Base-by-base conservation (phyloP, 805 yeast genomes). In the Brettanomyces nanus region DNA sequence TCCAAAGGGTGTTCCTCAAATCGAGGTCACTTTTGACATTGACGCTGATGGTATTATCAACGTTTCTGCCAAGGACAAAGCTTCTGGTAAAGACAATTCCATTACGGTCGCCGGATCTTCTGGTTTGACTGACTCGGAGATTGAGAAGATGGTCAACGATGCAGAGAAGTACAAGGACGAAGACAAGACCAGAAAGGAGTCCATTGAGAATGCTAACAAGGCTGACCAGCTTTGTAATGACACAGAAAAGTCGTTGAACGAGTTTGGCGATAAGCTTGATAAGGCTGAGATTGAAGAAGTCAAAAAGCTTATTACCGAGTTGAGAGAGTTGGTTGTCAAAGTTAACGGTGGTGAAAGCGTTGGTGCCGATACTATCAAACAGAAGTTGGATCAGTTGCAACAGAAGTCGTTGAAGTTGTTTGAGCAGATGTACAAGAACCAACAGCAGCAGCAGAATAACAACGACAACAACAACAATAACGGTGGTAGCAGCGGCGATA, bases 21-120 rank as follows among this genome's bases (percentile, higher is more conserved):
- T 84, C 59, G 94, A 84, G 72, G 97, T 87, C 62, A 76, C 95
- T 45, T 87, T 87, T 63, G 97, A 89, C 68, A 84, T 87, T 61
- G 97, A 87, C 65, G 95, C 97, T 48, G 96, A 87, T 67, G 97
- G 97, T 45, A 75, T 75, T 36, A 79, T 84, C 58, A 82, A 84
- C 60, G 92, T 84, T 33, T 73, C 82, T 52, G 94, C 94, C 20
- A 72, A 73, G 58, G 94, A 84, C 59, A 76, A 77, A 63, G 80
- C 85, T 42, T 77, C 87, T 33, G 83, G 84, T 52, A 73, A 76
- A 68, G 87, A 76, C 55, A 80, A 81, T 46, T 79, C 86, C 27
- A 79, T 83, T 37, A 75, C 80, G 20, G 84, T 80, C 21, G 73
- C 79, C n/a, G 80, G 80, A 9, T 76, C 77, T 37, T 70, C 82